phyloP scores from a whole-genome alignment of 495 filamentous ascomycete genomes.

The Penicillium nucicola region DNA sequence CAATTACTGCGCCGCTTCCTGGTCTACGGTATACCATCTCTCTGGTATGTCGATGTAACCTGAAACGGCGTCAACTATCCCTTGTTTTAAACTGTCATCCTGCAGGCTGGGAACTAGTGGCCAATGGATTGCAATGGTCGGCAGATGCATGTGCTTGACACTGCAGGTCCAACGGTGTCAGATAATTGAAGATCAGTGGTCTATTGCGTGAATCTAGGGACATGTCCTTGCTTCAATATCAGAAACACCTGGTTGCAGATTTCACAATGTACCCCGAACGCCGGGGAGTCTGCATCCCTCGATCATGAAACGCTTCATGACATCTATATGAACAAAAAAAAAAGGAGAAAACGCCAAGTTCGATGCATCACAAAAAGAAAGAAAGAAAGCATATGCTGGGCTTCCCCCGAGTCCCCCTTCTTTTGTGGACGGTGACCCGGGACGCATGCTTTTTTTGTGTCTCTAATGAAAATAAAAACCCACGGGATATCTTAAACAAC shows the following conservation, averaged over 20 bases:
- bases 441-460: constrained; percentile 26
- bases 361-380: constrained; percentile 8
- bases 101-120: background rate
- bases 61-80: background rate
- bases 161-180: constrained; percentile 5
- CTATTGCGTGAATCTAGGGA: constrained; percentile 5
- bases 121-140: background rate
- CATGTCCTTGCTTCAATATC: constrained; percentile 4
- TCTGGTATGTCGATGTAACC: constrained; percentile 3
- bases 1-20: no score
- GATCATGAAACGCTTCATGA: constrained; percentile 12
- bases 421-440: background rate
- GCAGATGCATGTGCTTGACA: background rate
- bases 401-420: background rate
- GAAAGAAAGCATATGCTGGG: constrained; percentile 13
- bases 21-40: no score
- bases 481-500: constrained; percentile 28
- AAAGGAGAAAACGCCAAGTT: constrained; percentile 5
- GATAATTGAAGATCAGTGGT: background rate
- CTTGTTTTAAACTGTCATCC: constrained; percentile 3
- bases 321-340: constrained; percentile 11
- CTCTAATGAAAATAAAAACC: constrained; percentile 13
- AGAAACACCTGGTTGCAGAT: constrained; percentile 5
- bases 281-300: background rate
- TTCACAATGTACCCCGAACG: background rate